Evolutionary conservation across 2,329 filamentous ascomycete species (phyloP).

Genomic region (Aureobasidium sp.): DNA sequence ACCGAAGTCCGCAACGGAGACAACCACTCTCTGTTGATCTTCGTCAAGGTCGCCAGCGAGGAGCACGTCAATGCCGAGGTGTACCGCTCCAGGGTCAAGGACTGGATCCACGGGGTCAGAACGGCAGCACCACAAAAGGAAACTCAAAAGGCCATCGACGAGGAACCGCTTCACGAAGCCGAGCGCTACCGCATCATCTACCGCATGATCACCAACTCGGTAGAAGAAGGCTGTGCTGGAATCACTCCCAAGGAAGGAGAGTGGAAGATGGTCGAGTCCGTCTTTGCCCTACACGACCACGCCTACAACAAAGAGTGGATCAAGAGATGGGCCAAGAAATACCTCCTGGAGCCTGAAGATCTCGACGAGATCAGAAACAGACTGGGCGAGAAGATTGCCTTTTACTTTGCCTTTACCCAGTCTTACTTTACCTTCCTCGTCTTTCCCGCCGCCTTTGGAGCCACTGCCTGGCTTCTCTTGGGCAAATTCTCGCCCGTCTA

Average conservation of each 20-base stretch:
- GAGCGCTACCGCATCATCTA: conserved; percentile 84
- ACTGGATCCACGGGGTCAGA: conserved; percentile 87
- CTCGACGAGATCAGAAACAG: conserved; percentile 43
- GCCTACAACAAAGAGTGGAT: conserved; percentile 46
- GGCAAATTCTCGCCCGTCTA: conserved; percentile 79
- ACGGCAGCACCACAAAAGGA: conserved; percentile 67
- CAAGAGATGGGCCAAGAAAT: conserved; percentile 42
- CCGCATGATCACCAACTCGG: conserved; percentile 52
- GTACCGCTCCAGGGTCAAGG: conserved; percentile 78
- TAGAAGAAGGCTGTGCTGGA: conserved; percentile 40
- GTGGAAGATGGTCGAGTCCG: conserved; percentile 41
- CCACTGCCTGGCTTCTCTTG: conserved; percentile 69
- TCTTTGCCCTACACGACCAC: conserved; percentile 44
- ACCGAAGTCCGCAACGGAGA: conserved; percentile 80
- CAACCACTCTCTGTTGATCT: conserved; percentile 67
- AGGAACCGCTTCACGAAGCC: conserved; percentile 74
- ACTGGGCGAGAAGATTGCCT: conserved; percentile 60
- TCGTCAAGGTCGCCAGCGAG: conserved; percentile 69
- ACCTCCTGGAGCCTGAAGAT: conserved; percentile 38
- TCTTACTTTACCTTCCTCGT: conserved; percentile 79
- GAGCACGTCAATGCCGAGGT: conserved; percentile 69
- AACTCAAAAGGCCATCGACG: conserved; percentile 55
- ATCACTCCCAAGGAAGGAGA: conserved; percentile 43
- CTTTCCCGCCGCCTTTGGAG: conserved; percentile 72
- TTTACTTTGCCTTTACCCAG: conserved; percentile 92